These are phyloP conservation scores for Pyrenophora seminiperda DNA, from an alignment of 2,329 filamentous ascomycete genomes.

Conservation along the genomic window DNA sequence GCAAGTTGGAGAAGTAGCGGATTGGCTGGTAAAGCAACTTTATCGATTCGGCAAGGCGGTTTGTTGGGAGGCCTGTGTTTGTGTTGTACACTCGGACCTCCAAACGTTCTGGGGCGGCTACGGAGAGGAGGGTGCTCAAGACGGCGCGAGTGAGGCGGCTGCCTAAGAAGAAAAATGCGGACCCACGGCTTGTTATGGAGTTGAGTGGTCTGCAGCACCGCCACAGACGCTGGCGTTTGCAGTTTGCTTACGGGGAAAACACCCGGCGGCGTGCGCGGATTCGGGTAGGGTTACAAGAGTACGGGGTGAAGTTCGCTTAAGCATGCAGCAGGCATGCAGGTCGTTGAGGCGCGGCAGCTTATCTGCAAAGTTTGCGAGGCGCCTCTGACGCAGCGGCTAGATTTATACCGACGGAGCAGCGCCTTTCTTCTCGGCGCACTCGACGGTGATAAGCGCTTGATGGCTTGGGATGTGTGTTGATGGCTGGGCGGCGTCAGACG, in stretches of 20 bases:
- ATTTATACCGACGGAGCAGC: not conserved
- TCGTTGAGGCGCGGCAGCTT: not conserved
- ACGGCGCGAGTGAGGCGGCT: constrained; percentile 7
- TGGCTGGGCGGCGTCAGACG: constrained; percentile 2
- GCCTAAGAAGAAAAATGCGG: constrained; percentile 4
- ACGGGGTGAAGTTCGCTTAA: constrained; percentile 10
- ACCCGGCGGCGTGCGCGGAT: constrained; percentile 9
- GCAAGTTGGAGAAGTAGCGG: not conserved
- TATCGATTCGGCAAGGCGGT: not conserved
- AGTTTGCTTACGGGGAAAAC: constrained; percentile 9
- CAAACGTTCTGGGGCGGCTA: constrained; percentile 1
- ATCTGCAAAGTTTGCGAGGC: constrained; percentile 1
- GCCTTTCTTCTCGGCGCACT: not conserved
- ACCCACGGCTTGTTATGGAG: constrained; percentile 10
- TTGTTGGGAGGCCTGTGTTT: not conserved
- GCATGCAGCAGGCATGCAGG: not conserved
- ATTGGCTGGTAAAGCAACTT: not conserved
- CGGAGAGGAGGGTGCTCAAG: constrained; percentile 3
- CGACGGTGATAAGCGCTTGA: constrained; percentile 1
- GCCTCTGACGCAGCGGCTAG: not conserved
- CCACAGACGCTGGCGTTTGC: constrained; percentile 17
- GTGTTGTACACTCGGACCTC: not conserved
- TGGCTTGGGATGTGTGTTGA: constrained; percentile 1
- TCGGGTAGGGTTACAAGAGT: not conserved
- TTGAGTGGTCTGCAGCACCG: constrained; percentile 19